Percentiles rank a stretch among this genome's conserved stretches.
Evolutionary conservation across 768 basidiomycete genomes (phyloP).

Genomic region (Tricholoma sp.): DNA sequence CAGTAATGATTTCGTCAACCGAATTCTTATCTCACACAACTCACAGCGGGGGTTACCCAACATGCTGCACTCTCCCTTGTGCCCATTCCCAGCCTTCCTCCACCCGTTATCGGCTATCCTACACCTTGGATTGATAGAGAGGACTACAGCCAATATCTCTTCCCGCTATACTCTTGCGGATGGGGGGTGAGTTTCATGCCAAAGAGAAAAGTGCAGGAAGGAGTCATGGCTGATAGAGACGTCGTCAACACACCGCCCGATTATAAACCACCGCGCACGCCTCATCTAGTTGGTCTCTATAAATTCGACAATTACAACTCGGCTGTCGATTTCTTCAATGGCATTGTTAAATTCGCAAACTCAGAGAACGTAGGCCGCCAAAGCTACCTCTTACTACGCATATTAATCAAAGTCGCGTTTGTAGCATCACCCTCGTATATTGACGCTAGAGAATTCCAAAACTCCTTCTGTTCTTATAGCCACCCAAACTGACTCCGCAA

Average conservation of each 20-base stretch:
- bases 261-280: neutral
- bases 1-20: neutral
- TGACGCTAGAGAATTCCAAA: conserved; percentile 12
- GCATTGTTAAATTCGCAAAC: conserved; percentile 11
- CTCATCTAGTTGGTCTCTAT: conserved; percentile 13
- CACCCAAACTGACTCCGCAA: conserved; percentile 22
- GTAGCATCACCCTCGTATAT: conserved; percentile 22
- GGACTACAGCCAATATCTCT: conserved; percentile 28
- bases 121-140: conserved; percentile 27
- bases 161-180: conserved; percentile 28
- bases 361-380: conserved; percentile 24
- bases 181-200: conserved; percentile 17
- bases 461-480: conserved; percentile 11
- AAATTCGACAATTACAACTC: conserved; percentile 13
- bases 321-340: conserved; percentile 14
- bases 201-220: neutral
- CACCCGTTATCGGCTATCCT: conserved; percentile 14
- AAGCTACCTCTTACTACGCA: neutral
- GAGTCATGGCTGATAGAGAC: neutral
- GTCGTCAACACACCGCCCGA: neutral
- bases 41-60: neutral
- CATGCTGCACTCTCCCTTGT: neutral
- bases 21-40: neutral
- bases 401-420: neutral
- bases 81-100: conserved; percentile 13